Evolutionary conservation across 441 rosid species (phyloP), one percentile per base, ranked within the genome.

Genomic region (Jatropha multifida): DNA sequence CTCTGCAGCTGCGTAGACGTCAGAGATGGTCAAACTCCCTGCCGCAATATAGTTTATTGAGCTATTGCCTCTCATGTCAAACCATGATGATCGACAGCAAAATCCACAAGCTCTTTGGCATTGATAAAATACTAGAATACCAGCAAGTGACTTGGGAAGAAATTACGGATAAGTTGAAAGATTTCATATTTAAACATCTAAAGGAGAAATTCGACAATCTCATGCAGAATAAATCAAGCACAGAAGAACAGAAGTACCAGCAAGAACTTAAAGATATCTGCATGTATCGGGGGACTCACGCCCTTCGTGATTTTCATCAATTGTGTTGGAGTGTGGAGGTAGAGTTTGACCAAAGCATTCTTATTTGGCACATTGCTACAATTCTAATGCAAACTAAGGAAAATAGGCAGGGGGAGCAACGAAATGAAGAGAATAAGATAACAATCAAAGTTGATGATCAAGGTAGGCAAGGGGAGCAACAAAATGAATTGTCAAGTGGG

Each of bases 351-450:
- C 32, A 32, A 32, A 32, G 82, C 77, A 69, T 87, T 64, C 82
- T 85, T 18, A 46, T 78, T 44, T 81, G 78, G 86, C 88, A 85
- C 65, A 81, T 85, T 59, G 87, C 88, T 3, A 82, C 86, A 0
- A 80, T 81, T 23, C 76, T 87, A 7, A 7, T 44, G 48, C 48
- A 44, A 44, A 0, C 48, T 44, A 44, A 0, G 2, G 48, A 44
- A 54, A 54, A 18, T 9, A n/a, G 7, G 23, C 58, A 54, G 8
- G 0, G 14, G 1, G 8, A 54, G 58, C 8, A 54, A 54, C 18
- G 4, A 54, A 18, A 5, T 18, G 58, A 6, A 54, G 9, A 6
- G 48, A 32, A 7, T 44, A 11, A 44, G 48, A 8, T 7, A 44
- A 44, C 48, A 44, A 44, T 32, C 48, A 44, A 4, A 44, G 10